Conservation (phyloP, 768 basidiomycete genomes). For the Termitomyces sp. region DNA sequence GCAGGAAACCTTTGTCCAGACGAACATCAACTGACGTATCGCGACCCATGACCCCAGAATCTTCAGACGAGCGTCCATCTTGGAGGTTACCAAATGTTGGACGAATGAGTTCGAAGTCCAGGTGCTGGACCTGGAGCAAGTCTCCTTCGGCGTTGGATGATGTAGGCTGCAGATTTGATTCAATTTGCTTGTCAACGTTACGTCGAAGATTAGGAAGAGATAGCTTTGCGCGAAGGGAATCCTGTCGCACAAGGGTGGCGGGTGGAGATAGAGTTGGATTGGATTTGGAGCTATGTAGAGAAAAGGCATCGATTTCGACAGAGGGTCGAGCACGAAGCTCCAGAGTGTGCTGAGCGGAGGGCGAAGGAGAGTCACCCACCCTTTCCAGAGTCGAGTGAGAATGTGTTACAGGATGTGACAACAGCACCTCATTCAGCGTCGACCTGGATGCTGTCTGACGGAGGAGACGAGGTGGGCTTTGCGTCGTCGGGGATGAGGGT, state of each 20-base stretch:
- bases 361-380: background rate
- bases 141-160: constrained; percentile 32
- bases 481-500: constrained; percentile 16
- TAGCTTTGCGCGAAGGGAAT: constrained; percentile 53
- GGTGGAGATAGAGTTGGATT: constrained; percentile 31
- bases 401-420: constrained; percentile 1
- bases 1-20: constrained; percentile 19
- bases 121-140: constrained; percentile 70
- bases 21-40: constrained; percentile 28
- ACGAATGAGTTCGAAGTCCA: constrained; percentile 74
- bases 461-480: constrained; percentile 17
- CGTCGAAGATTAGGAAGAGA: constrained; percentile 62
- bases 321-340: constrained; percentile 12
- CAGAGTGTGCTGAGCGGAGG: background rate
- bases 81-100: constrained; percentile 44
- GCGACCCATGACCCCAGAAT: constrained; percentile 36
- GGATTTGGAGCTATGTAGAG: constrained; percentile 29
- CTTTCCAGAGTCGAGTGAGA: constrained; percentile 4
- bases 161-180: constrained; percentile 18
- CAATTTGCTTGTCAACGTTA: constrained; percentile 32
- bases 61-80: constrained; percentile 45
- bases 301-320: constrained; percentile 18
- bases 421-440: constrained; percentile 8
- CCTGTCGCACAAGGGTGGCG: constrained; percentile 25
- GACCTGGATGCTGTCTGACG: constrained; percentile 22